Evolutionary conservation across 163 green algal genomes (phyloP).

Genomic region (Volvox carteri): DNA sequence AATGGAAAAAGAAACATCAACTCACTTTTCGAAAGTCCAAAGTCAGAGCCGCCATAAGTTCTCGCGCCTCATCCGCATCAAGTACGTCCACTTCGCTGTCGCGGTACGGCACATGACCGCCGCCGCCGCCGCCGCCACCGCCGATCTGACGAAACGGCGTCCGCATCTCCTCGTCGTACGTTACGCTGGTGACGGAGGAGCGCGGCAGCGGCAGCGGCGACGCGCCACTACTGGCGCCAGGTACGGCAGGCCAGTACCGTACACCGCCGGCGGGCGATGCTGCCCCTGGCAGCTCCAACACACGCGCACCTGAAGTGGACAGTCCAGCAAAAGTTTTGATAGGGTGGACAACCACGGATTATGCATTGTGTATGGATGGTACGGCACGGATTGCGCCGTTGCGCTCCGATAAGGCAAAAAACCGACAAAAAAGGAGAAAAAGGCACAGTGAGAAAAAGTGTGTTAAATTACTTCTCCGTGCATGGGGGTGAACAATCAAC

Average conservation of each 20-base stretch:
- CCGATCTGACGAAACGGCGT: background rate
- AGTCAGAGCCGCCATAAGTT: constrained; percentile 23
- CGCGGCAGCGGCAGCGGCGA: background rate
- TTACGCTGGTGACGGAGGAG: background rate
- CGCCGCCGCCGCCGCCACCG: no score
- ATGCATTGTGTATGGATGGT: no score
- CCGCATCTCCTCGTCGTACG: background rate
- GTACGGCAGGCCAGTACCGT: constrained; percentile 14
- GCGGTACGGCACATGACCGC: background rate
- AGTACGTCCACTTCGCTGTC: background rate
- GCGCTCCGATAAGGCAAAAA: no score
- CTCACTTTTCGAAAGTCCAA: constrained; percentile 27
- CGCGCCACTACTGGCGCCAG: background rate
- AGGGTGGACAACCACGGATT: no score
- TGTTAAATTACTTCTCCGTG: no score
- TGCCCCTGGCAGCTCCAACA: background rate
- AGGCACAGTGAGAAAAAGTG: no score
- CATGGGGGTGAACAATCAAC: no score
- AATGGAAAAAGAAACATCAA: background rate
- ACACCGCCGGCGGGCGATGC: background rate
- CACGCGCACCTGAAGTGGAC: background rate
- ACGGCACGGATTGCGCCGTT: no score
- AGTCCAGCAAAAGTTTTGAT: no score
- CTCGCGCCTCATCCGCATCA: constrained; percentile 28
- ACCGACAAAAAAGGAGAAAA: no score